phyloP scores from a whole-genome alignment of 2,329 filamentous ascomycete genomes.

The Aspergillus texensis region DNA sequence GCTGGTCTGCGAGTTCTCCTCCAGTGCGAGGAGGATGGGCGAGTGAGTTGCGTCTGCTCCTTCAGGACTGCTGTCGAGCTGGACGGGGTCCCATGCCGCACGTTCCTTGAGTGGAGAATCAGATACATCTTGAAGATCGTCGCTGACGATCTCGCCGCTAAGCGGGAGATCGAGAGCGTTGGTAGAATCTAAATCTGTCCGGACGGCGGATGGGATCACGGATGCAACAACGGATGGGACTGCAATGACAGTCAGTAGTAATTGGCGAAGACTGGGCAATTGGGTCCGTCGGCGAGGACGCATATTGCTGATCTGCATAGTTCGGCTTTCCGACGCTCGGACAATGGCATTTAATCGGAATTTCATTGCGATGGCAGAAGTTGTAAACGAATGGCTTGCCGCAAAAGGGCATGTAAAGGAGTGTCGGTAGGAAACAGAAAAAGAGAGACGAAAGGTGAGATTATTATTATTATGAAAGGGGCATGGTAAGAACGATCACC shows the following conservation, averaged over 20 bases:
- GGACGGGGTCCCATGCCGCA: slow-evolving; percentile 5
- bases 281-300: not conserved
- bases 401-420: not conserved
- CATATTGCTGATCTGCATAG: not conserved
- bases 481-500: not conserved
- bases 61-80: not conserved
- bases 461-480: not conserved
- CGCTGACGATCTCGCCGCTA: slow-evolving; percentile 21
- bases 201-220: slow-evolving; percentile 9
- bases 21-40: slow-evolving; percentile 6
- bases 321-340: not conserved
- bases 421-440: not conserved
- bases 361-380: not conserved
- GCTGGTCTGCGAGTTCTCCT: not conserved
- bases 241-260: slow-evolving; percentile 12
- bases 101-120: slow-evolving; percentile 13
- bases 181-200: slow-evolving; percentile 13
- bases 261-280: slow-evolving; percentile 8
- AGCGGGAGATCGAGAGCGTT: not conserved
- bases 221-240: slow-evolving; percentile 18
- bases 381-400: slow-evolving; percentile 11
- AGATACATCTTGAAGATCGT: slow-evolving; percentile 20
- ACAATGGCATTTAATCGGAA: not conserved
- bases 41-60: not conserved
- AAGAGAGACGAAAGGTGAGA: not conserved